Evolutionary conservation across 1,284 basidiomycete genomes (phyloP), one percentile per base, ranked within the genome.

Genomic region (Ceratobasidium sp.): DNA sequence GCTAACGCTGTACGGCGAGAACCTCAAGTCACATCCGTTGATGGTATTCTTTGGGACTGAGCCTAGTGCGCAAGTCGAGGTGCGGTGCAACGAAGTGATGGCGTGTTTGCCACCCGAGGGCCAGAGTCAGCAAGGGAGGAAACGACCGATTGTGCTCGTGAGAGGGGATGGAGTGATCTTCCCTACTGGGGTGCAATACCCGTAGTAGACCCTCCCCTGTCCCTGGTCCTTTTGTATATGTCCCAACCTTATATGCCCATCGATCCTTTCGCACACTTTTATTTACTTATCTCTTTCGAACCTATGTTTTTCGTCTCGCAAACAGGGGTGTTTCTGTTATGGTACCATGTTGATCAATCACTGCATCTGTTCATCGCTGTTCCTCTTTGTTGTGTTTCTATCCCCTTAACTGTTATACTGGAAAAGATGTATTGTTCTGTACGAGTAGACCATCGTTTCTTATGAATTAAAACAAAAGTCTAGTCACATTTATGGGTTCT

Each of bases 141-240:
- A 90, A 70, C 87, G 92, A 62, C 94, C 95, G 5, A 90, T 98
- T 78, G 89, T 96, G 80, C 89, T 98, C 79, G 92, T 97, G 77
- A 90, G 96, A 76, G 89, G 91, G 8, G 96, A 98, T 81, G 97
- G 96, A 37, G 90, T 97, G 79, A 92, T 98, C 78, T 93, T 97
- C 86, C 96, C 97, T 2, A 96, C 95, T n/a, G 90, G 87, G 81
- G 88, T 91, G 67, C 89, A 90, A 86, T 96, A 95, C 88, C 93
- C 94, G 56, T 94, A 86, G 84, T 76, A 29, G 8, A 25, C 34
- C 25, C 57, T 37, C 57, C 57, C 57, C 57, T 59, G 11, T 43
- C 74, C 62, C 44, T 93, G 86, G 84, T 77, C 32, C 70, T 66
- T 49, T 76, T 65, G 49, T 79, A 76, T 77, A 59, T 59, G 57